Evolutionary conservation across 1,139 yeast genomes (phyloP).

Genomic region (Hyphopichia pseudoburtonii): DNA sequence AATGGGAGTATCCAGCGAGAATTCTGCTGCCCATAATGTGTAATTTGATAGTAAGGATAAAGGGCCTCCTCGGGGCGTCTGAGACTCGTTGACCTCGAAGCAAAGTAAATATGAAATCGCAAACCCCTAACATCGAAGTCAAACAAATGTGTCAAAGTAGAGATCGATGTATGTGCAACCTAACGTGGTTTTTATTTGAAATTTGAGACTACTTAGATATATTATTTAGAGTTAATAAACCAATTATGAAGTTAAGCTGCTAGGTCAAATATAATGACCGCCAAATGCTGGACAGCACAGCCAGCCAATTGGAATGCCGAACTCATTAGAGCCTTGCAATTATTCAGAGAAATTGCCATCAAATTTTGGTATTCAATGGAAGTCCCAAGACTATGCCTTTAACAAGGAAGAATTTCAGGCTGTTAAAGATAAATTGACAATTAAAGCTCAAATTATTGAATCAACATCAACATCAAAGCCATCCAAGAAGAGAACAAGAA

Average conservation of each 20-base stretch:
- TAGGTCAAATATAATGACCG: too few relatives aligned
- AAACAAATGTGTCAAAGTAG: too few relatives aligned
- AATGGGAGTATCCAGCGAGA: too few relatives aligned
- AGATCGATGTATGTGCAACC: too few relatives aligned
- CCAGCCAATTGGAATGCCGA: slow-evolving; percentile 46
- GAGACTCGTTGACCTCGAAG: too few relatives aligned
- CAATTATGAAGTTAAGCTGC: slow-evolving; percentile 54
- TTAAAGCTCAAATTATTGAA: slow-evolving; percentile 16
- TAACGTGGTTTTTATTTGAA: too few relatives aligned
- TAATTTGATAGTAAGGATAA: too few relatives aligned
- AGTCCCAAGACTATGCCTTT: slow-evolving; percentile 50
- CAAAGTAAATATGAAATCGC: too few relatives aligned
- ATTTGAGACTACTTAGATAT: too few relatives aligned
- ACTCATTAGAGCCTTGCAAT: slow-evolving; percentile 36
- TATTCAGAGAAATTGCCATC: slow-evolving; percentile 71
- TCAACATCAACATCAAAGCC: slow-evolving; percentile 12
- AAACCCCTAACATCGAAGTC: too few relatives aligned
- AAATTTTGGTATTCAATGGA: slow-evolving; percentile 91
- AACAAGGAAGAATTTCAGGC: slow-evolving; percentile 45
- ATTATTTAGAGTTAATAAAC: slow-evolving; percentile 41
- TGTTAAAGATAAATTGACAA: slow-evolving; percentile 18
- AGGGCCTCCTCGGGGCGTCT: too few relatives aligned
- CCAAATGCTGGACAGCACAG: slow-evolving; percentile 63
- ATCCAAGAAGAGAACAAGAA: slow-evolving; percentile 27
- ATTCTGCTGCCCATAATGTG: too few relatives aligned